Percentiles rank a stretch among this genome's conserved stretches.
Conservation (phyloP, 2,329 filamentous ascomycete genomes). For the Xylaria sp. region DNA sequence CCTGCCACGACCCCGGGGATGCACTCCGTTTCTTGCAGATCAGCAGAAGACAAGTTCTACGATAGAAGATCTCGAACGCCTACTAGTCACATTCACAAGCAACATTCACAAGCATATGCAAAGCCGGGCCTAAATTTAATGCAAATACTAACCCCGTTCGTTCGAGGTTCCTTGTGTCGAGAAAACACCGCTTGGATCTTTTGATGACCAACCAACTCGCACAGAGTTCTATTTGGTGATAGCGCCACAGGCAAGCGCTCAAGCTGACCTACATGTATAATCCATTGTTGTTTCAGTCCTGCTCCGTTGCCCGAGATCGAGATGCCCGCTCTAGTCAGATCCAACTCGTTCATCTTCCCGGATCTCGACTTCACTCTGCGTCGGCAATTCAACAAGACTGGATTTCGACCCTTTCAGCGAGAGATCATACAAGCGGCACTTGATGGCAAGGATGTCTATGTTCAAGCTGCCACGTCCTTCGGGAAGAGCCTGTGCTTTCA, state of each 20-base stretch:
- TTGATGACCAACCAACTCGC: neutral
- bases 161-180: neutral
- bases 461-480: constrained; percentile 89
- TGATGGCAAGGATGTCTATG: constrained; percentile 84
- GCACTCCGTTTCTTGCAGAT: neutral
- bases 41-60: neutral
- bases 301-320: constrained; percentile 3
- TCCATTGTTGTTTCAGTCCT: neutral
- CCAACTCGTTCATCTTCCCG: constrained; percentile 35
- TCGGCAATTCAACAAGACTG: constrained; percentile 64
- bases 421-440: constrained; percentile 85
- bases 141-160: neutral
- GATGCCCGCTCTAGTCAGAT: constrained; percentile 37
- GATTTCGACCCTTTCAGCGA: constrained; percentile 73
- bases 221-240: neutral
- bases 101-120: neutral
- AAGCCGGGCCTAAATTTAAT: neutral
- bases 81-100: neutral
- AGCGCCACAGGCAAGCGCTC: neutral
- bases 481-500: constrained; percentile 95
- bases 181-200: neutral
- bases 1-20: neutral
- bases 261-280: neutral
- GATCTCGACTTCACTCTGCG: constrained; percentile 69
- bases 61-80: neutral